phyloP scores from a whole-genome alignment of 106 monocot species.

The Platanthera guangdongensis region DNA sequence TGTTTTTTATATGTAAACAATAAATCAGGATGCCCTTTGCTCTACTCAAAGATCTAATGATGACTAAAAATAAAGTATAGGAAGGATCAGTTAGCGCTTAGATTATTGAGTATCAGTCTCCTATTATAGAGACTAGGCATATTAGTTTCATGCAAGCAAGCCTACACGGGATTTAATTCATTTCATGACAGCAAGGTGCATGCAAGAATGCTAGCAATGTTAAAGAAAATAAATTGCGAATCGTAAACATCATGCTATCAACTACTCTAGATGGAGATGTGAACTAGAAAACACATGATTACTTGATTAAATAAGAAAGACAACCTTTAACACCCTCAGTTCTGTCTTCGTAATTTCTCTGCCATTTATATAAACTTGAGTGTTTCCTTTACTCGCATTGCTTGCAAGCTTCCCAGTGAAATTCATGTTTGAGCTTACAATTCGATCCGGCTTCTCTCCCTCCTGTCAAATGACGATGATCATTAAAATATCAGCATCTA shows the following conservation, averaged over 20 bases:
- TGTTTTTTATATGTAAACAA: background rate
- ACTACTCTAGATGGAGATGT: background rate
- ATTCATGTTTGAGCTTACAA: constrained; percentile 85
- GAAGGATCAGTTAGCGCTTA: background rate
- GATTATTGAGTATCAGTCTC: background rate
- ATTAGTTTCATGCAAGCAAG: background rate
- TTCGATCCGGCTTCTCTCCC: constrained; percentile 75
- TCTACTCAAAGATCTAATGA: background rate
- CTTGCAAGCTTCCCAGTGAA: constrained; percentile 66
- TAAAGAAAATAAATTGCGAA: background rate
- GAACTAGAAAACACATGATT: background rate
- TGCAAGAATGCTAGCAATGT: background rate
- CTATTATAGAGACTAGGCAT: background rate
- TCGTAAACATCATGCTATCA: background rate
- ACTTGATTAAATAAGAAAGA: background rate
- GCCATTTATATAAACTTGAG: constrained; percentile 83
- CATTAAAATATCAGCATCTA: background rate
- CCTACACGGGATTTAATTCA: background rate
- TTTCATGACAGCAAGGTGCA: background rate
- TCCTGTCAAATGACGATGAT: constrained; percentile 36
- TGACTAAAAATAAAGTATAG: background rate
- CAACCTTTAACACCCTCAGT: constrained; percentile 66
- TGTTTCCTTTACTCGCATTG: constrained; percentile 84
- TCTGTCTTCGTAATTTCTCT: constrained; percentile 89
- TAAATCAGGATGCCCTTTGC: background rate